Evolutionary conservation across 2,329 filamentous ascomycete species (phyloP).

Genomic region (Tolypocladium ophioglossoides): DNA sequence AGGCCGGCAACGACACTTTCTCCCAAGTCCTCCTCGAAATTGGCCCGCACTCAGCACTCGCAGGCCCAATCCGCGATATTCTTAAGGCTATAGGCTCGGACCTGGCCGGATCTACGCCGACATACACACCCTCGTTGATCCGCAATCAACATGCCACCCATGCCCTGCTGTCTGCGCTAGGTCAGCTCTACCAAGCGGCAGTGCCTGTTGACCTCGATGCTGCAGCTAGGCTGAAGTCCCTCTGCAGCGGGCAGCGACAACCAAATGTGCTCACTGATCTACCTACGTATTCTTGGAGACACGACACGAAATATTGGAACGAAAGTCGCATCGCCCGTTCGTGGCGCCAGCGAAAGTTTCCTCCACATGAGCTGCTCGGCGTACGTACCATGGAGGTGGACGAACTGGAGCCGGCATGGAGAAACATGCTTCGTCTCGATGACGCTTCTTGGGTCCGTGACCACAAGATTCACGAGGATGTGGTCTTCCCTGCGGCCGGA

Average conservation of each 20-base stretch:
- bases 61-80: no score
- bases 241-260: no score
- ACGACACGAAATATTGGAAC: constrained; percentile 3
- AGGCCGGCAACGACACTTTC: no score
- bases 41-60: no score
- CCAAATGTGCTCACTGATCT: constrained; percentile 3
- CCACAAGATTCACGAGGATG: constrained; percentile 30
- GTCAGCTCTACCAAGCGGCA: no score
- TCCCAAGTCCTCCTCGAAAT: constrained; percentile 13
- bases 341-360: constrained; percentile 1
- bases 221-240: no score
- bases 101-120: no score
- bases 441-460: constrained; percentile 29
- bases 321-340: constrained; percentile 7
- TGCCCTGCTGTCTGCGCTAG: not conserved
- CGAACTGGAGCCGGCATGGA: constrained; percentile 9
- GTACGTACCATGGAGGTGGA: constrained; percentile 3
- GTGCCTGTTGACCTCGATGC: no score
- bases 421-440: constrained; percentile 10
- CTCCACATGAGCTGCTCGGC: constrained; percentile 10
- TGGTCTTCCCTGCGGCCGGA: constrained; percentile 7
- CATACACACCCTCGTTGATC: no score
- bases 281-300: constrained; percentile 9
- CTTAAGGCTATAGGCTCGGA: no score
- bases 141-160: constrained; percentile 1